Evolutionary conservation across 495 filamentous ascomycete species (phyloP).

Genomic region (Trichoderma gamsii): DNA sequence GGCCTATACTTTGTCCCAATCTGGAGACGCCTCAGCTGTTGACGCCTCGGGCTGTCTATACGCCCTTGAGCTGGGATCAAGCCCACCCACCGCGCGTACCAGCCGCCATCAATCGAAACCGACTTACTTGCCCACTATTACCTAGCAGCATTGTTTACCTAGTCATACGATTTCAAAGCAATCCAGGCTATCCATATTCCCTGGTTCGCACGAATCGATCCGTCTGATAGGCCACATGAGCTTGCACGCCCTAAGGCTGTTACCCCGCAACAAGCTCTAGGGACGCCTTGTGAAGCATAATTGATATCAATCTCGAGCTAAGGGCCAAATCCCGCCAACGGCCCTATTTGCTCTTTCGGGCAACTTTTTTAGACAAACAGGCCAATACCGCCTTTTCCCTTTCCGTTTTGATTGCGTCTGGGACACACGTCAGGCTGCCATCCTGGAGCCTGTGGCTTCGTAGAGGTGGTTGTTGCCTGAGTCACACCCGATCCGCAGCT

Average conservation of each 20-base stretch:
- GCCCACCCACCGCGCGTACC: neutral
- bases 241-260: no score
- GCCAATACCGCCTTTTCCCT: neutral
- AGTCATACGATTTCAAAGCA: no score
- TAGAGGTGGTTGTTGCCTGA: constrained; percentile 3
- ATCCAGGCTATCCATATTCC: no score
- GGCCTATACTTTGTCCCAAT: neutral
- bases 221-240: no score
- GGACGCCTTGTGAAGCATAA: no score
- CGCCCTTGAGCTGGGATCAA: neutral
- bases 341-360: neutral
- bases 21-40: constrained; percentile 8
- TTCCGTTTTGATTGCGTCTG: neutral
- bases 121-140: no score
- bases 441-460: neutral
- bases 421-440: neutral
- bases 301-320: no score
- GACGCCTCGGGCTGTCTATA: neutral
- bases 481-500: constrained; percentile 1
- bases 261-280: no score
- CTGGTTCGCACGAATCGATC: no score
- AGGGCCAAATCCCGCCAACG: no score
- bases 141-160: no score
- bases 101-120: no score
- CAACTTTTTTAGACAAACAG: neutral